These are phyloP conservation scores for Leccinum olivaceopallidum DNA, from an alignment of 768 basidiomycete species.

Conservation along the genomic window DNA sequence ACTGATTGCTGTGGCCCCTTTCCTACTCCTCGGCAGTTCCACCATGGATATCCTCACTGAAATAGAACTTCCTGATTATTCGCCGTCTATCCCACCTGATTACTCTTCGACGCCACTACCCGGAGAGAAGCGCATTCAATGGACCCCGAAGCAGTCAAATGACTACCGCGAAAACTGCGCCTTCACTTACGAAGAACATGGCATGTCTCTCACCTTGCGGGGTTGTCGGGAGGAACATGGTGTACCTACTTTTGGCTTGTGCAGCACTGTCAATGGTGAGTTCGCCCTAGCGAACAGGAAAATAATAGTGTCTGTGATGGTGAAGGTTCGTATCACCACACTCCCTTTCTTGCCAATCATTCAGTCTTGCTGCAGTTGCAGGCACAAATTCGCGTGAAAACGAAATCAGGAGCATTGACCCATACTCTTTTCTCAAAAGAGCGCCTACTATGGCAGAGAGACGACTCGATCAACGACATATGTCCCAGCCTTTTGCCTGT, in stretches of 20 bases:
- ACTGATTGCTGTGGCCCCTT: constrained; percentile 5
- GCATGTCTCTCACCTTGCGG: constrained; percentile 31
- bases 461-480: constrained; percentile 5
- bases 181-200: constrained; percentile 33
- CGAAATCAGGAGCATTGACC: constrained; percentile 4
- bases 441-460: constrained; percentile 23
- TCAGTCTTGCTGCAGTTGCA: constrained; percentile 22
- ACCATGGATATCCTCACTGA: constrained; percentile 16
- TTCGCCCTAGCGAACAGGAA: constrained; percentile 28
- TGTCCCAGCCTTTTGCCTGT: constrained; percentile 34
- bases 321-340: constrained; percentile 24
- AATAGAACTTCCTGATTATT: constrained; percentile 48
- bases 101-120: constrained; percentile 57
- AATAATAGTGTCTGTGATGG: constrained; percentile 27
- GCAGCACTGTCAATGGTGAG: constrained; percentile 31
- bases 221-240: constrained; percentile 34
- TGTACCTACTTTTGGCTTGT: constrained; percentile 32
- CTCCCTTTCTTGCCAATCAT: neutral
- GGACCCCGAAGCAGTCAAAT: constrained; percentile 35
- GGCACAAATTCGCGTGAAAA: constrained; percentile 24
- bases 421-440: constrained; percentile 29
- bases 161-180: constrained; percentile 19
- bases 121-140: constrained; percentile 55
- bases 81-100: constrained; percentile 52
- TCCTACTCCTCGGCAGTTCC: neutral